These are phyloP conservation scores for Elaeis oleifera DNA, from an alignment of 202 grass and related monocot genomes.

Conservation along the genomic window DNA sequence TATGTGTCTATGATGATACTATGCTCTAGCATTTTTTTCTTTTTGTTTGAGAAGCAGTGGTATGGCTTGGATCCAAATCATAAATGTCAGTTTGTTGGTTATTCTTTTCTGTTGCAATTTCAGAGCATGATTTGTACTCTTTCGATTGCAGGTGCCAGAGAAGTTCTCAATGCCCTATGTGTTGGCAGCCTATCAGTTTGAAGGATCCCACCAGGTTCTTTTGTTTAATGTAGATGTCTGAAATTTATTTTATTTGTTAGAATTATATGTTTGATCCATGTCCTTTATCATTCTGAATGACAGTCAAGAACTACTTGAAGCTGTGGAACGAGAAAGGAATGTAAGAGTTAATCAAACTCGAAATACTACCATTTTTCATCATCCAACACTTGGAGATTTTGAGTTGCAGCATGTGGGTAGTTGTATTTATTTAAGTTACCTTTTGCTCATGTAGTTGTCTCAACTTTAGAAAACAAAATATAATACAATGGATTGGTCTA, in stretches of 20 bases:
- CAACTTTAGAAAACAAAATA: no score
- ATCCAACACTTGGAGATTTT: slow-evolving; percentile 74
- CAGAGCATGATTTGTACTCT: background rate
- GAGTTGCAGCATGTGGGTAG: slow-evolving; percentile 79
- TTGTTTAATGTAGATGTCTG: background rate
- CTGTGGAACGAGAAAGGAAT: slow-evolving; percentile 63
- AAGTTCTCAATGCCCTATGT: slow-evolving; percentile 98
- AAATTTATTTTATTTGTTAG: slow-evolving; percentile 1
- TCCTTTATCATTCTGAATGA: slow-evolving; percentile 14
- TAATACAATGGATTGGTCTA: slow-evolving; percentile 5
- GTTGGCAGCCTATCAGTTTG: slow-evolving; percentile 83
- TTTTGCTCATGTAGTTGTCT: background rate
- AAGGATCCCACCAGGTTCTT: slow-evolving; percentile 77
- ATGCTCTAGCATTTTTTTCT: no score
- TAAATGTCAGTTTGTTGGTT: background rate
- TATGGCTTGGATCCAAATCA: no score
- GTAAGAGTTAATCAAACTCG: slow-evolving; percentile 58
- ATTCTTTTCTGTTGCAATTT: background rate
- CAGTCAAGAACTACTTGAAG: slow-evolving; percentile 84
- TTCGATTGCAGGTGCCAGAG: slow-evolving; percentile 74
- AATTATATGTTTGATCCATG: background rate
- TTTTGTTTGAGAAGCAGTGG: no score
- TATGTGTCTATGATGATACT: no score
- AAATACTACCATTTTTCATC: slow-evolving; percentile 56
- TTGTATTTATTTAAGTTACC: slow-evolving; percentile 1